phyloP scores from a whole-genome alignment of 495 filamentous ascomycete genomes.

The Neurospora sp. region DNA sequence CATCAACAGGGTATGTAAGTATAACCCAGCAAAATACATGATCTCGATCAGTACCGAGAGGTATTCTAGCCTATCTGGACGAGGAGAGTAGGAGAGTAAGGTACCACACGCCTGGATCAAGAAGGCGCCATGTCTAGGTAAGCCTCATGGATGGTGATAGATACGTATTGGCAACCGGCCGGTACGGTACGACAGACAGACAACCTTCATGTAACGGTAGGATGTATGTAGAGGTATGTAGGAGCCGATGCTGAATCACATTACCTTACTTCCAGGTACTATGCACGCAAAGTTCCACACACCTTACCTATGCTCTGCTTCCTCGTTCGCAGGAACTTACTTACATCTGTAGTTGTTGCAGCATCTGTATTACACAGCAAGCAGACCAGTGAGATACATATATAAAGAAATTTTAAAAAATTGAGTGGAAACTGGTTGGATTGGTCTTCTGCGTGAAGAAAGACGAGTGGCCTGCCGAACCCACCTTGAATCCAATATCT shows the following conservation, averaged over 20 bases:
- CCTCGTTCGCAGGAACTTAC: not conserved
- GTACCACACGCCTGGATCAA: not conserved
- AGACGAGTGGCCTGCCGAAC: no score
- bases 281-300: not conserved
- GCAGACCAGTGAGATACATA: not conserved
- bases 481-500: no score
- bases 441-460: no score
- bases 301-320: not conserved
- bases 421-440: no score
- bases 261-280: not conserved
- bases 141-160: not conserved
- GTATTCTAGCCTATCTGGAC: not conserved
- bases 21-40: no score
- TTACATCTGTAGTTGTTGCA: not conserved
- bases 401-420: no score
- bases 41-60: not conserved
- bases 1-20: no score
- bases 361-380: not conserved
- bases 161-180: not conserved
- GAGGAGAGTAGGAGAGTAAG: no score
- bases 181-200: not conserved
- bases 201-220: not conserved
- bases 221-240: not conserved
- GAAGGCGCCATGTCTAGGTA: not conserved
- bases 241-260: not conserved